Evolutionary conservation across 2,329 filamentous ascomycete species (phyloP), one percentile per base, ranked within the genome.

Genomic region (Dactylellina parvicollis): DNA sequence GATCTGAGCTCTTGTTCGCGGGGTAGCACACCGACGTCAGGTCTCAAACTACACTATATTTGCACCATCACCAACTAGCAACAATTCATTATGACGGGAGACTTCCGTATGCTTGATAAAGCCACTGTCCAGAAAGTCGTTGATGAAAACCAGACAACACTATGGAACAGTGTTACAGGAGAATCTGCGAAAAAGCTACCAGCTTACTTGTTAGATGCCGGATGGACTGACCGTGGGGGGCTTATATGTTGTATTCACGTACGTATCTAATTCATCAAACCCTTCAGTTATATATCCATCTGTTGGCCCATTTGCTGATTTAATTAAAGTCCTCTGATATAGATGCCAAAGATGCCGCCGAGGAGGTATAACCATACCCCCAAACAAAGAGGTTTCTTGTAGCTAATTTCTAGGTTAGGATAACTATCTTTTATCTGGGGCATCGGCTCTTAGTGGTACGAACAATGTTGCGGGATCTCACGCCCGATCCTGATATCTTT

Each of bases 191-290:
- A 38, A 46, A 28, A 26, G 22, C 44, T 72, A 9, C 44, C 67
- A 16, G n/a, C 22, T 12, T 55, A 46, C 42, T 50, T 72, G 12
- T 14, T 65, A 1, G 46, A 65, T 4, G 50, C 59, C n/a, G 60
- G 67, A 8, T 72, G 67, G 67, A 54, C 52, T 20, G 52, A 59
- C 32, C 16, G 18, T 18, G 67, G 44, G 28, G 60, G 47, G 20
- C 18, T 64, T 26, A 72, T 72, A 65, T 72, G 59, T n/a, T 72
- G 59, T 30, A 32, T 72, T 40, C 67, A 72, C 26, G 67, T 72
- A 72, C 64, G 57, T 49, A 36, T 47, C 44, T 9, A 44, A 3
- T 28, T 49, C 20, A 34, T n/a, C 9, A 4, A 22, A 18, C 12
- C 16, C 30, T 28, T 32, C 16, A 54, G 8, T 16, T 5, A 47